A percentile compares a stretch with the other conserved stretches of the same genome.
Evolutionary conservation across 352 stramenopile species (phyloP).

Genomic region (Aphanomyces stellatus): DNA sequence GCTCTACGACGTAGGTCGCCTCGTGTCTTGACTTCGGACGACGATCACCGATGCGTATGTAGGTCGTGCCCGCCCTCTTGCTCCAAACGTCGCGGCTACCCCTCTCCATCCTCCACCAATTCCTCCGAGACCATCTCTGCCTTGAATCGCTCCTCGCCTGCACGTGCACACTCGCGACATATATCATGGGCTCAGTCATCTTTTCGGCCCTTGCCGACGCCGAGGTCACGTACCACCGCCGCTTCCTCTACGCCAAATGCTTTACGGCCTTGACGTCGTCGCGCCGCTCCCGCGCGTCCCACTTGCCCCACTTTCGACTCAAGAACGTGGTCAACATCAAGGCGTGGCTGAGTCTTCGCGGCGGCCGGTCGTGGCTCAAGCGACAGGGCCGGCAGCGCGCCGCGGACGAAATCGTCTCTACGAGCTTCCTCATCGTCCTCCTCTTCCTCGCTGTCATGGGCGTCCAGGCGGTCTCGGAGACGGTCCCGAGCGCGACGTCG

Average conservation of each 20-base stretch:
- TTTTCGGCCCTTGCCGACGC: slow-evolving; percentile 71
- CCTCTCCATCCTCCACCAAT: slow-evolving; percentile 6
- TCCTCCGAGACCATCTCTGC: slow-evolving; percentile 21
- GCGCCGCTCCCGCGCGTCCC: slow-evolving; percentile 66
- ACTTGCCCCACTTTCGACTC: slow-evolving; percentile 81
- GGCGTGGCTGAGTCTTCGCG: slow-evolving; percentile 82
- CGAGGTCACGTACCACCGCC: slow-evolving; percentile 78
- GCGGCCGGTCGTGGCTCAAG: slow-evolving; percentile 81
- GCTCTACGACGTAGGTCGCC: slow-evolving; percentile 3
- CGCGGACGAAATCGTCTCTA: slow-evolving; percentile 84
- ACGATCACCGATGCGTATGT: neutral
- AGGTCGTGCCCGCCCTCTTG: slow-evolving; percentile 5
- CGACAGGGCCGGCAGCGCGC: slow-evolving; percentile 74
- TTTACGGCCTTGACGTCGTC: slow-evolving; percentile 85
- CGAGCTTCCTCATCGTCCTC: slow-evolving; percentile 80
- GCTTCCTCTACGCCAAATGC: slow-evolving; percentile 81
- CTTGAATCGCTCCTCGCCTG: slow-evolving; percentile 35
- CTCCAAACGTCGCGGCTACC: slow-evolving; percentile 20
- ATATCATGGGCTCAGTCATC: slow-evolving; percentile 61
- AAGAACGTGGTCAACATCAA: slow-evolving; percentile 90
- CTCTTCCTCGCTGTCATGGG: slow-evolving; percentile 79
- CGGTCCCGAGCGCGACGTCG: slow-evolving; percentile 30
- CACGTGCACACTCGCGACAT: slow-evolving; percentile 67
- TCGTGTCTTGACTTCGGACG: too few relatives aligned
- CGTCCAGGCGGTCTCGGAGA: slow-evolving; percentile 71